phyloP scores from a whole-genome alignment of 768 basidiomycete genomes.

The Boletus pseudo-olivaceus region DNA sequence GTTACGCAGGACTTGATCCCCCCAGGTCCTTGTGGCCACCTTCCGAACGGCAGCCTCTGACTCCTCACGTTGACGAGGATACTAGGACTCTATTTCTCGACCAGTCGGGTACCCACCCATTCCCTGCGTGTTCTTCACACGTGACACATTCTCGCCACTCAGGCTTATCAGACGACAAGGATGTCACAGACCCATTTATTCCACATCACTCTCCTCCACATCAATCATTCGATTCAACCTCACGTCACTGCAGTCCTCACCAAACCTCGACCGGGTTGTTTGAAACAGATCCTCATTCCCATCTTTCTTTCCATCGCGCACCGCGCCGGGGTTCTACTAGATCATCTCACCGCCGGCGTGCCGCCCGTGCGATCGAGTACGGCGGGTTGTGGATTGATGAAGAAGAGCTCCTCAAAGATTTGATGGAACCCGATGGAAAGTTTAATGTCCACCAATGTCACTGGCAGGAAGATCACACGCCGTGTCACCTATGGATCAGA shows the following conservation, averaged over 20 bases:
- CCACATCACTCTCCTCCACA: background rate
- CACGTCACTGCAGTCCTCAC: background rate
- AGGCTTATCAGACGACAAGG: background rate
- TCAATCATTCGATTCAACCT: background rate
- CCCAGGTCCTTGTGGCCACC: background rate
- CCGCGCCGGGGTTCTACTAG: background rate
- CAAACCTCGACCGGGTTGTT: background rate
- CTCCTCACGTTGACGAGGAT: background rate
- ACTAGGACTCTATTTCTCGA: background rate
- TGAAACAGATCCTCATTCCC: too few species aligned
- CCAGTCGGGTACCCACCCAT: background rate
- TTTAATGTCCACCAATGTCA: conserved; percentile 9
- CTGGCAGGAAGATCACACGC: conserved; percentile 6
- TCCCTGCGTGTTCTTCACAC: background rate
- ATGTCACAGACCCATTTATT: too few species aligned
- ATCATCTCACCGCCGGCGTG: background rate
- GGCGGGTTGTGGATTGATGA: conserved; percentile 10
- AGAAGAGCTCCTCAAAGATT: conserved; percentile 5
- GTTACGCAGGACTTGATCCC: background rate
- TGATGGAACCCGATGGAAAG: background rate
- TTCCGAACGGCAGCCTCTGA: background rate
- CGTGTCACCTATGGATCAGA: conserved; percentile 16
- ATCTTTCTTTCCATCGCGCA: background rate
- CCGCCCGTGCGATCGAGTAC: conserved; percentile 3
- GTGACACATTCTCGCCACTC: background rate